Evolutionary conservation across 2,329 filamentous ascomycete species (phyloP).

Genomic region (Penicillium sp.): DNA sequence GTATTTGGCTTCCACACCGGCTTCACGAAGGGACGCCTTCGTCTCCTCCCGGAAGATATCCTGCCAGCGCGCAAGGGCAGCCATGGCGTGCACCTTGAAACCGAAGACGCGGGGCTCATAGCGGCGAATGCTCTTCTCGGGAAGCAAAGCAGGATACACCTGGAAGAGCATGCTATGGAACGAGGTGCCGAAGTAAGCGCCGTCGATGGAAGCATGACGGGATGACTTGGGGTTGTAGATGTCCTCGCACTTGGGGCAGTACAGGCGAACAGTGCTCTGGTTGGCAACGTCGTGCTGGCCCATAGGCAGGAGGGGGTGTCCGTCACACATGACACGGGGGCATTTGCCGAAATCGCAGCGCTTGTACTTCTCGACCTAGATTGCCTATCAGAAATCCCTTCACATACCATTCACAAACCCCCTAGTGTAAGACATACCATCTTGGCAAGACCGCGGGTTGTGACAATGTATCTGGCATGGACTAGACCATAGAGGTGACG

Average conservation of each 20-base stretch:
- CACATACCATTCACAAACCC: too few relatives aligned
- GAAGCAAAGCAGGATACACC: conserved; percentile 84
- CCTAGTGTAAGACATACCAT: conserved; percentile 59
- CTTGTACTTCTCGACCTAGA: conserved; percentile 94
- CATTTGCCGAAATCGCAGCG: conserved; percentile 97
- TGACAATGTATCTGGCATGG: conserved; percentile 93
- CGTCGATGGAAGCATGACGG: conserved; percentile 87
- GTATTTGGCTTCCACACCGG: too few relatives aligned
- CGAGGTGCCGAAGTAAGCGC: conserved; percentile 93
- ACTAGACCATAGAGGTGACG: conserved; percentile 92
- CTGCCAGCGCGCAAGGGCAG: conserved; percentile 86
- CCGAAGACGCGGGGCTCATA: conserved; percentile 89
- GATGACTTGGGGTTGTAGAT: conserved; percentile 98
- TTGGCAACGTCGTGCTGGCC: conserved; percentile 83
- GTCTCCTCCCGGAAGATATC: too few relatives aligned
- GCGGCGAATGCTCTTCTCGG: conserved; percentile 71
- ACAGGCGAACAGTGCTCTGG: conserved; percentile 85
- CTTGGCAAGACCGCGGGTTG: conserved; percentile 82
- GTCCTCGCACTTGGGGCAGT: conserved; percentile 94
- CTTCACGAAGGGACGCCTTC: too few relatives aligned
- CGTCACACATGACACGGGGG: conserved; percentile 87
- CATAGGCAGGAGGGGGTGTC: conserved; percentile 87
- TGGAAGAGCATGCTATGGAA: conserved; percentile 99
- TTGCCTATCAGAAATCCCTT: neutral
- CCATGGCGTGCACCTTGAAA: conserved; percentile 86